Percentiles rank a stretch among this genome's conserved stretches.
Evolutionary conservation across 2,329 filamentous ascomycete genomes (phyloP).

Genomic region (Graphilbum ipis-grandicollis): DNA sequence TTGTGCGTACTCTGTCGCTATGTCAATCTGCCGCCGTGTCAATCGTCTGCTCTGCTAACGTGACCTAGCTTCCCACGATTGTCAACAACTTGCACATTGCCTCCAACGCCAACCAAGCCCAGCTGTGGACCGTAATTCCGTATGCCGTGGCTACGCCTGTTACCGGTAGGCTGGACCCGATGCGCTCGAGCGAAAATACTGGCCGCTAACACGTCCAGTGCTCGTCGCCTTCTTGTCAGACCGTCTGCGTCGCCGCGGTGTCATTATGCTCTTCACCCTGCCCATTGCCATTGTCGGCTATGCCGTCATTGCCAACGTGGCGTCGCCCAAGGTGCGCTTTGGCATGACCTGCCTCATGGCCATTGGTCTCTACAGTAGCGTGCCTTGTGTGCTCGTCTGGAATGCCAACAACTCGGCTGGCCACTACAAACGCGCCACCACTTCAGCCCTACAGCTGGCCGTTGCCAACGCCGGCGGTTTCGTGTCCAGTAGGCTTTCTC

Average conservation of each 20-base stretch:
- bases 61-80: slow-evolving; percentile 41
- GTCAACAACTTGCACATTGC: slow-evolving; percentile 33
- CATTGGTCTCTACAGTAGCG: slow-evolving; percentile 43
- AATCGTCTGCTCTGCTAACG: too few relatives aligned
- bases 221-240: slow-evolving; percentile 40
- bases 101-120: slow-evolving; percentile 33
- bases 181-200: too few relatives aligned
- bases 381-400: slow-evolving; percentile 46
- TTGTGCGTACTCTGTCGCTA: slow-evolving; percentile 23
- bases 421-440: slow-evolving; percentile 54
- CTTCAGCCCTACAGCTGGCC: slow-evolving; percentile 44
- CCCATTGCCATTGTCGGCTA: slow-evolving; percentile 50
- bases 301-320: slow-evolving; percentile 40
- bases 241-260: slow-evolving; percentile 37
- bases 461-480: slow-evolving; percentile 53
- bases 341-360: slow-evolving; percentile 54
- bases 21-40: neutral
- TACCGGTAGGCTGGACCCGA: slow-evolving; percentile 21
- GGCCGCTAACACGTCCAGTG: slow-evolving; percentile 17
- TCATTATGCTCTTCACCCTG: slow-evolving; percentile 44
- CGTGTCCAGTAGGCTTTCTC: slow-evolving; percentile 24
- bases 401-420: slow-evolving; percentile 50
- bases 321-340: slow-evolving; percentile 35
- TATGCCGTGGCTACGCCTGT: slow-evolving; percentile 42
- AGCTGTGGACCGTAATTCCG: slow-evolving; percentile 46